phyloP scores from a whole-genome alignment of 2,329 filamentous ascomycete species.

The Akanthomyces lecanii region DNA sequence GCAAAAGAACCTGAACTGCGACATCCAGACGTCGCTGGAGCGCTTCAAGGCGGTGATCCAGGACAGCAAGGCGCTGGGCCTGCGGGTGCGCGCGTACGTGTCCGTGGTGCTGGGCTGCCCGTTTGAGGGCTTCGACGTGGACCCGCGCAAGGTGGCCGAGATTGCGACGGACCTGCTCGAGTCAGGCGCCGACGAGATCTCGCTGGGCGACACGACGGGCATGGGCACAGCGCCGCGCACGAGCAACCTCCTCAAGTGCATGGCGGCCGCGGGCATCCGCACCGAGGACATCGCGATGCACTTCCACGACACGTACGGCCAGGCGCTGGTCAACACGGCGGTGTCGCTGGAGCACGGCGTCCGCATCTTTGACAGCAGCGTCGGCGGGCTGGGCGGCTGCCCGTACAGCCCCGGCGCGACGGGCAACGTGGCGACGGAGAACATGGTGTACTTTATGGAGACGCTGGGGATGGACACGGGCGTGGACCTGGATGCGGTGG shows the following conservation, averaged over 20 bases:
- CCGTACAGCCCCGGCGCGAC: slow-evolving; percentile 83
- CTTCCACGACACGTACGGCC: slow-evolving; percentile 85
- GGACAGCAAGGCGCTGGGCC: slow-evolving; percentile 58
- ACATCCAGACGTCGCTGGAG: slow-evolving; percentile 67
- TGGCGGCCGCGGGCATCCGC: slow-evolving; percentile 63
- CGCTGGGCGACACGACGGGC: slow-evolving; percentile 84
- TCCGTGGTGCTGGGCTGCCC: slow-evolving; percentile 79
- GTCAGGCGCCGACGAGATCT: slow-evolving; percentile 87
- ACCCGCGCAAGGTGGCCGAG: slow-evolving; percentile 60
- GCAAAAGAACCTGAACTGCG: slow-evolving; percentile 77
- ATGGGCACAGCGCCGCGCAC: slow-evolving; percentile 79
- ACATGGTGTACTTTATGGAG: slow-evolving; percentile 74
- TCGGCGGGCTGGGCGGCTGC: slow-evolving; percentile 78
- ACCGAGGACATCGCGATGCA: slow-evolving; percentile 73
- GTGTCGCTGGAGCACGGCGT: slow-evolving; percentile 74
- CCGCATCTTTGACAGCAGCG: slow-evolving; percentile 72
- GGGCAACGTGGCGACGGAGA: slow-evolving; percentile 81
- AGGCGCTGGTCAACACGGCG: slow-evolving; percentile 77
- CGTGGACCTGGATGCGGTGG: slow-evolving; percentile 62
- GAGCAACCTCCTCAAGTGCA: slow-evolving; percentile 57
- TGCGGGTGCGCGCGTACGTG: slow-evolving; percentile 74
- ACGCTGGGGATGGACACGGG: slow-evolving; percentile 71
- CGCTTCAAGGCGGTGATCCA: slow-evolving; percentile 68
- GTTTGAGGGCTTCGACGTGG: slow-evolving; percentile 63
- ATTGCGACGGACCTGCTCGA: slow-evolving; percentile 68